These are phyloP conservation scores for Setaria viridis DNA, from an alignment of 202 grass and related monocot genomes.

Conservation along the genomic window DNA sequence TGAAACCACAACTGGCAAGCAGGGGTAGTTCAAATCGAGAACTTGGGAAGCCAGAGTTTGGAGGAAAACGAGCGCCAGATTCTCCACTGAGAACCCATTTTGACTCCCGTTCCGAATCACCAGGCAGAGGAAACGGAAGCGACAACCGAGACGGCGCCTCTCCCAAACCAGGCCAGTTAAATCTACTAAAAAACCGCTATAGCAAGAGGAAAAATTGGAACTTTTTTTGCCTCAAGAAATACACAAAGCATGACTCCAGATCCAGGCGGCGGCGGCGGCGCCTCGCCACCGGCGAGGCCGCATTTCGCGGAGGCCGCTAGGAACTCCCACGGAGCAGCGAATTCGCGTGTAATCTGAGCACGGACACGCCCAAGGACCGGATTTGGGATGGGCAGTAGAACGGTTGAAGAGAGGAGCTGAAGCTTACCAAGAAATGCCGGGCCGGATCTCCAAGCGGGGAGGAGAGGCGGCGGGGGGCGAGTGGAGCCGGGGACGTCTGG, in stretches of 20 bases:
- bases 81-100: conserved; percentile 40
- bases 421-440: conserved; percentile 48
- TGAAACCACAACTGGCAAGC: conserved; percentile 16
- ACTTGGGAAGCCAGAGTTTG: background rate
- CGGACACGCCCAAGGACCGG: background rate
- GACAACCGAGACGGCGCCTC: background rate
- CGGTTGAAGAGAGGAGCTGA: background rate
- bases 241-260: conserved; percentile 33
- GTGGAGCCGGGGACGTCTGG: background rate
- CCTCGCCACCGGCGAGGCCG: conserved; percentile 26
- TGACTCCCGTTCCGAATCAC: conserved; percentile 14
- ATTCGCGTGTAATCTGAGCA: background rate
- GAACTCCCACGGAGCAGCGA: background rate
- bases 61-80: conserved; percentile 19
- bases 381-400: conserved; percentile 16
- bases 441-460: conserved; percentile 38
- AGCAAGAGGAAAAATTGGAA: background rate
- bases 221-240: conserved; percentile 11
- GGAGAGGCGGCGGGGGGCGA: background rate
- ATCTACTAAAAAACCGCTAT: conserved; percentile 7
- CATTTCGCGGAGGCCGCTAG: conserved; percentile 46
- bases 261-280: conserved; percentile 26
- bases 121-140: conserved; percentile 3
- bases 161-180: background rate
- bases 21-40: conserved; percentile 29